phyloP scores from a whole-genome alignment of 306 rosid genomes.

The Trifolium fragiferum region DNA sequence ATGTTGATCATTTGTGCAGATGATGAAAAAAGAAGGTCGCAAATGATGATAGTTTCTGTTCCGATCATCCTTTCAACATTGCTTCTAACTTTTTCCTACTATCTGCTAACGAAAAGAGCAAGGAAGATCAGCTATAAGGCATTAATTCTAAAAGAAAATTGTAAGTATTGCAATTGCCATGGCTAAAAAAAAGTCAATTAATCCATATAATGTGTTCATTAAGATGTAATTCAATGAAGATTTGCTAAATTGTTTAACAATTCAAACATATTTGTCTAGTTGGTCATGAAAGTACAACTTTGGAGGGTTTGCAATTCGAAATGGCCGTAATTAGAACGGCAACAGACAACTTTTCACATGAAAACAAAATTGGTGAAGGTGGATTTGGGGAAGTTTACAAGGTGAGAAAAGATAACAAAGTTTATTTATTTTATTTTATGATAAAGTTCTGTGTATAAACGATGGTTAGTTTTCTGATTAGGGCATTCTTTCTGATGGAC shows the following conservation, averaged over 20 bases:
- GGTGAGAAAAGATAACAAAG: slow-evolving; percentile 35
- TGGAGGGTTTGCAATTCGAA: slow-evolving; percentile 17
- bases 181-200: not conserved
- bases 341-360: slow-evolving; percentile 34
- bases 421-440: not conserved
- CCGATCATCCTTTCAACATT: not conserved
- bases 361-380: slow-evolving; percentile 58
- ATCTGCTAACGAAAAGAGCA: not conserved
- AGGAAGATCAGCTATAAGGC: not conserved
- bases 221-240: not conserved
- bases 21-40: not conserved
- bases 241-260: not conserved
- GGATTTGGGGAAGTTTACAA: slow-evolving; percentile 69
- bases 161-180: not conserved
- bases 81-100: not conserved
- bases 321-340: slow-evolving; percentile 11
- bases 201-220: not conserved
- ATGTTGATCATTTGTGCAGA: not conserved
- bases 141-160: slow-evolving; percentile 14
- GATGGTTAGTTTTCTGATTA: slow-evolving; percentile 22
- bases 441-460: not conserved
- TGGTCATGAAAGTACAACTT: slow-evolving; percentile 1
- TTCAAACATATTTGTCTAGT: slow-evolving; percentile 5
- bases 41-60: not conserved
- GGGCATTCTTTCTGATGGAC: slow-evolving; percentile 58